Conservation (phyloP, 31 red algal species). For the Endocladia muricata region DNA sequence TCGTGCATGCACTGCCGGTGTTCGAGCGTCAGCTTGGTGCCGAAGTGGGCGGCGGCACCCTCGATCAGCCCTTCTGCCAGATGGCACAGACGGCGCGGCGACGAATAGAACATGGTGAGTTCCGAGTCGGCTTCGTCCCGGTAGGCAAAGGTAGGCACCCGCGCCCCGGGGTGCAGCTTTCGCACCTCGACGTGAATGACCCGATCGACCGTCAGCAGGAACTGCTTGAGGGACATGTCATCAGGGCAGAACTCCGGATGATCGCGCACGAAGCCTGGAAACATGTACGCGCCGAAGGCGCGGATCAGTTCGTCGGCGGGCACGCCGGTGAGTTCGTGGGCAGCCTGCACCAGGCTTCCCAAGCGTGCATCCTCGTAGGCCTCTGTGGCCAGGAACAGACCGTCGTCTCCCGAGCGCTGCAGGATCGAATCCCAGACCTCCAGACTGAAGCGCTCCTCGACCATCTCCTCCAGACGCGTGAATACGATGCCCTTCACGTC, state of each 20-base stretch:
- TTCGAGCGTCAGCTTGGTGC: background rate
- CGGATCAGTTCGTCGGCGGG: background rate
- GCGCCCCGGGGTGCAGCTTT: conserved; percentile 1
- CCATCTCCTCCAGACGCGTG: background rate
- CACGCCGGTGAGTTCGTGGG: background rate
- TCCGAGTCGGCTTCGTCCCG: background rate
- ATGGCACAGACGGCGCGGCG: background rate
- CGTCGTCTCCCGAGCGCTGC: background rate
- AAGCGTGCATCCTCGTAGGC: background rate
- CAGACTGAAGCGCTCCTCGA: background rate
- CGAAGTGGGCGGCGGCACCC: background rate
- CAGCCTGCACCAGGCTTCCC: background rate
- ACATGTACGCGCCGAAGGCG: background rate
- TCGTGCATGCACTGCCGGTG: background rate
- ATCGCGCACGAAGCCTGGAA: background rate
- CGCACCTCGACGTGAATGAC: conserved; percentile 1
- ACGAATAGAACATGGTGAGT: background rate
- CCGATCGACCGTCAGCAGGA: background rate
- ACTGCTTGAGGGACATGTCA: background rate
- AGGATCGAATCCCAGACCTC: background rate
- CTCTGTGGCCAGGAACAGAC: background rate
- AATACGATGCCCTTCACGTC: conserved; percentile 15
- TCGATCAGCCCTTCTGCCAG: background rate
- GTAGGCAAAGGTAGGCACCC: background rate
- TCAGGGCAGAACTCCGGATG: background rate